Percentiles rank a stretch among this genome's conserved stretches.
These are phyloP conservation scores for Glaciozyma martinii DNA, from an alignment of 768 basidiomycete genomes.

Conservation along the genomic window DNA sequence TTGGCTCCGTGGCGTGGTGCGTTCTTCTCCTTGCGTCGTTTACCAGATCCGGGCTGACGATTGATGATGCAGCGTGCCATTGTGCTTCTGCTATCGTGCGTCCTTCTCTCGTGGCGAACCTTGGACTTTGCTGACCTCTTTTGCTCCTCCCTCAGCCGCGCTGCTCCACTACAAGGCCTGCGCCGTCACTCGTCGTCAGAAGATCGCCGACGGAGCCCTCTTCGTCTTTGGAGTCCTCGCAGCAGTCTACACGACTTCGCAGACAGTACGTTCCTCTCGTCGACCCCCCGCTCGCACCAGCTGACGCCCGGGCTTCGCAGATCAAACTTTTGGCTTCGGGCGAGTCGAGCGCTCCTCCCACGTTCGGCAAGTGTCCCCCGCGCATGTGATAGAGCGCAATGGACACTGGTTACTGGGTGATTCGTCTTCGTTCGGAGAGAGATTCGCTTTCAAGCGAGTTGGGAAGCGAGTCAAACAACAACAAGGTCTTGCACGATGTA, in stretches of 20 bases:
- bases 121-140: not conserved
- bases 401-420: too few species aligned
- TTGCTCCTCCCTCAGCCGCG: constrained; percentile 7
- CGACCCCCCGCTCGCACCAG: too few species aligned
- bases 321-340: constrained; percentile 7
- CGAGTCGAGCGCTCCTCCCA: constrained; percentile 5
- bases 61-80: constrained; percentile 56
- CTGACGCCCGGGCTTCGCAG: not conserved
- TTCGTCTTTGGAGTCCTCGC: constrained; percentile 41
- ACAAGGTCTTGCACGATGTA: too few species aligned
- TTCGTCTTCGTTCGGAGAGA: too few species aligned
- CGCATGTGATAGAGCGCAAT: not conserved
- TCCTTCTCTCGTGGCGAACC: constrained; percentile 29
- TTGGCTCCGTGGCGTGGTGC: constrained; percentile 47
- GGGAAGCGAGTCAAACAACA: too few species aligned
- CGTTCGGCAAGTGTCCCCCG: constrained; percentile 22
- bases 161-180: constrained; percentile 36
- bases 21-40: not conserved
- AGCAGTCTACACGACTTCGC: constrained; percentile 40
- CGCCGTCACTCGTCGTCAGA: constrained; percentile 38
- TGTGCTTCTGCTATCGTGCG: constrained; percentile 90
- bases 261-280: constrained; percentile 35
- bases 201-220: constrained; percentile 37
- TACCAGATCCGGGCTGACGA: too few species aligned
- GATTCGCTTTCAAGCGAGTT: too few species aligned